Base-by-base conservation (phyloP, 2,329 filamentous ascomycete species). In the Aspergillus sp. region DNA sequence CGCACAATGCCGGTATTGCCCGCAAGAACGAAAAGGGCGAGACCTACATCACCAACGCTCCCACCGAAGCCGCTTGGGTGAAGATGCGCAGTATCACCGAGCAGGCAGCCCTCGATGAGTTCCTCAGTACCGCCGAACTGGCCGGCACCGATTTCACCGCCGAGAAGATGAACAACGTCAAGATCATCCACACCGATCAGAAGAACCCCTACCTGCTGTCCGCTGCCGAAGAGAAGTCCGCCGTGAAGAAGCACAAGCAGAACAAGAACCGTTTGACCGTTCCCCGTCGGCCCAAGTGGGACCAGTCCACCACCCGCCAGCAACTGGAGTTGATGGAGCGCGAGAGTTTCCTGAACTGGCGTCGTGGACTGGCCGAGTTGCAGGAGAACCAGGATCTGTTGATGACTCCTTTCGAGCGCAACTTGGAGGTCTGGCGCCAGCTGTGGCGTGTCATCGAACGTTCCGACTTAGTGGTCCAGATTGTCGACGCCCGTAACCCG, bases 41-140 rank as follows among this genome's bases (percentile, higher is more conserved):
- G 75, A 88, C 89, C 68, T 99, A 99, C 76, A 88, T 98, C 70
- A 95, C 92, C 52, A 97, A 96, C 75, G 89, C 91, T 66, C 89
- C 88, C 69, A 89, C 96, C 75, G 93, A 98, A 80, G 95, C 94
- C 38, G 85, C 91, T 69, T 99, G 93, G 92, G 92, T 98, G 74
- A 99, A 98, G 84, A 98, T 99, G 95, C 92, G 94, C 81, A 97
- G 92, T 76, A 91, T 99, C 69, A 99, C 95, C 5, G 92, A 99
- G 82, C 95, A 99, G 79, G 93, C 90, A 68, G 93, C 93, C 48
- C 87, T 99, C 63, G 95, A 99, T 77, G 95, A 99, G 78, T 99
- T 99, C 77, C 82, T 99, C 65, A 91, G 90, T 59, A 99, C 95
- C 1, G 96, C 95, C 65, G 93, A 98, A 80, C 82, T 99, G 69